Percentiles rank a stretch among this genome's conserved stretches.
Conservation (phyloP, 768 basidiomycete genomes). For the Psilocybe sp. region DNA sequence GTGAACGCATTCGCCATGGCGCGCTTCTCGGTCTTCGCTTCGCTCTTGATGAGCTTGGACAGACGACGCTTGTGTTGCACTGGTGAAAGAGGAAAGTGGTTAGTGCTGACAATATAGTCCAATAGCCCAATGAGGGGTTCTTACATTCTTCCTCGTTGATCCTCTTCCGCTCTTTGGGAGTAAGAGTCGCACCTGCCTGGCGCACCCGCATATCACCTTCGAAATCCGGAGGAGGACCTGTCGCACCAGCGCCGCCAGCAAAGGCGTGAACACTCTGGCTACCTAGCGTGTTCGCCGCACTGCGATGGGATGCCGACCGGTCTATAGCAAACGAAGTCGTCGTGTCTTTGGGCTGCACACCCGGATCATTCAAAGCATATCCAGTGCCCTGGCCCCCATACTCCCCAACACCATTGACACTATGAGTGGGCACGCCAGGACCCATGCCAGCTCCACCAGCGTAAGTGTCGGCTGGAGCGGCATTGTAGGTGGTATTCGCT, state of each 20-base stretch:
- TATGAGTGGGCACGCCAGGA: background rate
- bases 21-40: constrained; percentile 66
- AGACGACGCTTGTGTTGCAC: constrained; percentile 59
- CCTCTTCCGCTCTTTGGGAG: constrained; percentile 47
- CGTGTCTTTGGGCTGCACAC: background rate
- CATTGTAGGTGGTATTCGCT: background rate
- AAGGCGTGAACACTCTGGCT: constrained; percentile 41
- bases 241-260: constrained; percentile 51
- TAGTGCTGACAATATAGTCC: no score
- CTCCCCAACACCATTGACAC: background rate
- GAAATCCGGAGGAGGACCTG: constrained; percentile 43
- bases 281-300: constrained; percentile 31
- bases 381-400: no score
- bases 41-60: constrained; percentile 67
- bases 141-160: constrained; percentile 53
- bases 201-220: constrained; percentile 41
- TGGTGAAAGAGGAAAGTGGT: constrained; percentile 28
- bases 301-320: constrained; percentile 26
- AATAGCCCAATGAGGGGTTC: no score
- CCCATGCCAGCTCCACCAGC: constrained; percentile 4
- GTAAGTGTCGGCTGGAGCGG: background rate
- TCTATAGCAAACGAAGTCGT: background rate
- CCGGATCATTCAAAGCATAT: background rate
- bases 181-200: constrained; percentile 46
- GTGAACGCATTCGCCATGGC: constrained; percentile 58